Conservation (phyloP, 2,329 filamentous ascomycete species). For the Diplocarpon mali region DNA sequence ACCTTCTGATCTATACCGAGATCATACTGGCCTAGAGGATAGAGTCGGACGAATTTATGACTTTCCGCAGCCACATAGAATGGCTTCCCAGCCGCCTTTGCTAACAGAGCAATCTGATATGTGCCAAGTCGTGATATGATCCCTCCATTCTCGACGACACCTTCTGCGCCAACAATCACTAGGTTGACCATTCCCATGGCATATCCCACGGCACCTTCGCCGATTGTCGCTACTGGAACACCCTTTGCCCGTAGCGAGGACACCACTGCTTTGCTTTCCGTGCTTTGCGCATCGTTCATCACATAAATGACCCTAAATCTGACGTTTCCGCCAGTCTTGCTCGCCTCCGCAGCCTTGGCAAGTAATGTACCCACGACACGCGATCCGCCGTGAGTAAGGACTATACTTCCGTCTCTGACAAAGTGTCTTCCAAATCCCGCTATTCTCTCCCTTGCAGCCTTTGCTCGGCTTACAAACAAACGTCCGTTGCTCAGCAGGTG, state of each 20-base stretch:
- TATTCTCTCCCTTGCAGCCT: slow-evolving; percentile 74
- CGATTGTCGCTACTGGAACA: slow-evolving; percentile 74
- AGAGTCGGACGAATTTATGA: slow-evolving; percentile 90
- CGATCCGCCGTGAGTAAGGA: slow-evolving; percentile 86
- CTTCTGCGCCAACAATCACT: slow-evolving; percentile 63
- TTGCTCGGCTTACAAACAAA: slow-evolving; percentile 77
- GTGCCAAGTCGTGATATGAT: slow-evolving; percentile 80
- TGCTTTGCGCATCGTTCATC: slow-evolving; percentile 40
- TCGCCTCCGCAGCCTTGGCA: slow-evolving; percentile 58
- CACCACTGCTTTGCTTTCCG: slow-evolving; percentile 63
- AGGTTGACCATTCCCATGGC: slow-evolving; percentile 63
- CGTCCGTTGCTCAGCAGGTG: slow-evolving; percentile 79
- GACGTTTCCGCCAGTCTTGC: slow-evolving; percentile 40
- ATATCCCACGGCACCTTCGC: slow-evolving; percentile 66
- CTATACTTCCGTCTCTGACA: slow-evolving; percentile 64
- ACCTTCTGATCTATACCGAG: slow-evolving; percentile 70
- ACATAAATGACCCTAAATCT: slow-evolving; percentile 80
- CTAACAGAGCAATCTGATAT: slow-evolving; percentile 76
- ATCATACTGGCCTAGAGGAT: slow-evolving; percentile 72
- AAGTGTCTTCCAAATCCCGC: slow-evolving; percentile 69
- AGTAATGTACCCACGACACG: slow-evolving; percentile 73
- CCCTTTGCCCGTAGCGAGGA: slow-evolving; percentile 58
- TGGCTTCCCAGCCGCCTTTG: slow-evolving; percentile 53
- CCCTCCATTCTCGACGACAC: slow-evolving; percentile 87
- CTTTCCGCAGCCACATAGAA: slow-evolving; percentile 92